Conservation (phyloP, 805 yeast genomes). For the Sugiyamaella smithiae region DNA sequence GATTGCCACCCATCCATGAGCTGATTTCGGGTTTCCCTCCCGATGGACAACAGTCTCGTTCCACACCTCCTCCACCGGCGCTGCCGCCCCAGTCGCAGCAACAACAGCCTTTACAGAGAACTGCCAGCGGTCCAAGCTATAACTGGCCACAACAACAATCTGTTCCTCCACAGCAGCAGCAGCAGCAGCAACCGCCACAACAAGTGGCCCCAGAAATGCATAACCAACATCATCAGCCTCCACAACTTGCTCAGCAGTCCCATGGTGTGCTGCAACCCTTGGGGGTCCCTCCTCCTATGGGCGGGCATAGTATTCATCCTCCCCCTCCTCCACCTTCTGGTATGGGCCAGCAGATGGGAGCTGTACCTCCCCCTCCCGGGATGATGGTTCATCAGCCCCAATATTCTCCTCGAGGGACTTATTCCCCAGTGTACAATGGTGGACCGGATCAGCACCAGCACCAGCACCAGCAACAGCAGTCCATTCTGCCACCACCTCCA, state of each 20-base stretch:
- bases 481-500: not conserved
- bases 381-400: not conserved
- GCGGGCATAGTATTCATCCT: not conserved
- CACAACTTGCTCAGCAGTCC: not conserved
- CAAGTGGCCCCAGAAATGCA: slow-evolving; percentile 9
- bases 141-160: not conserved
- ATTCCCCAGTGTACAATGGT: not conserved
- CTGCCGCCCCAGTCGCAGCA: not conserved
- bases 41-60: slow-evolving; percentile 6
- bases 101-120: too few relatives aligned
- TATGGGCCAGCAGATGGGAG: not conserved
- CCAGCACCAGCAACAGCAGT: slow-evolving; percentile 8
- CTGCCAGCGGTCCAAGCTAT: not conserved
- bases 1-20: slow-evolving; percentile 21
- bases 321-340: slow-evolving; percentile 9
- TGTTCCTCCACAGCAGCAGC: slow-evolving; percentile 9
- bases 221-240: slow-evolving; percentile 1
- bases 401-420: slow-evolving; percentile 4
- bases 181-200: slow-evolving; percentile 15
- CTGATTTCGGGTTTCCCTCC: slow-evolving; percentile 8
- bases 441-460: slow-evolving; percentile 7
- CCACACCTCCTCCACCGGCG: slow-evolving; percentile 11
- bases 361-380: not conserved
- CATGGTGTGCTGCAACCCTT: not conserved
- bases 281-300: not conserved